Evolutionary conservation across 306 rosid genomes (phyloP).

Genomic region (Datisca glomerata): DNA sequence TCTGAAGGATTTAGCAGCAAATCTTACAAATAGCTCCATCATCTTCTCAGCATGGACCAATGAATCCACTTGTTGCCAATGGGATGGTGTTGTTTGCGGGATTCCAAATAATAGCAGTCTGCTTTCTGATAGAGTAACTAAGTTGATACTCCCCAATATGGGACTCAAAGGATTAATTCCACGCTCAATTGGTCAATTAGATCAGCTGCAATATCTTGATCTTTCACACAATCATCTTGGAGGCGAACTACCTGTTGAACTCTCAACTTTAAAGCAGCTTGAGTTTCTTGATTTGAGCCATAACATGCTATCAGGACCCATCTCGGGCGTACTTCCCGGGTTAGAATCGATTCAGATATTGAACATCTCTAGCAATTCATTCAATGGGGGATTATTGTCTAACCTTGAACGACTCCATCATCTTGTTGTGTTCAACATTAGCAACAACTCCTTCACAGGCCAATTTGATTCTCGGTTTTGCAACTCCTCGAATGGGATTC

Average conservation of each 20-base stretch:
- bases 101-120: slow-evolving; percentile 20
- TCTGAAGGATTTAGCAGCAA: slow-evolving; percentile 48
- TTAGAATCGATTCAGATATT: slow-evolving; percentile 37
- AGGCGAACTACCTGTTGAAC: slow-evolving; percentile 45
- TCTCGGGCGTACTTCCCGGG: slow-evolving; percentile 32
- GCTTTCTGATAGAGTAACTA: slow-evolving; percentile 36
- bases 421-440: slow-evolving; percentile 48
- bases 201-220: slow-evolving; percentile 37
- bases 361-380: slow-evolving; percentile 52
- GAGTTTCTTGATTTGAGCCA: slow-evolving; percentile 60
- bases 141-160: slow-evolving; percentile 38
- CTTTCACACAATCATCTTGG: slow-evolving; percentile 51
- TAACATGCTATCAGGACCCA: slow-evolving; percentile 42
- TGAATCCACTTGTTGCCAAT: slow-evolving; percentile 42
- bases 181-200: slow-evolving; percentile 35
- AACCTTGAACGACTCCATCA: slow-evolving; percentile 29
- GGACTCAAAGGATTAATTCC: slow-evolving; percentile 55
- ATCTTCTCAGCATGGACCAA: slow-evolving; percentile 35
- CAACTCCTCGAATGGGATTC: slow-evolving; percentile 36
- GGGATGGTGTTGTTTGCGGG: slow-evolving; percentile 63
- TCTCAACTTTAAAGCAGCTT: slow-evolving; percentile 43
- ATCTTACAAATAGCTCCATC: slow-evolving; percentile 34
- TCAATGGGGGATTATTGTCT: slow-evolving; percentile 26
- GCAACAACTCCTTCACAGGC: slow-evolving; percentile 64
- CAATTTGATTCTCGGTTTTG: slow-evolving; percentile 38